Conservation (phyloP, 805 yeast genomes). For the Peterozyma xylosa region DNA sequence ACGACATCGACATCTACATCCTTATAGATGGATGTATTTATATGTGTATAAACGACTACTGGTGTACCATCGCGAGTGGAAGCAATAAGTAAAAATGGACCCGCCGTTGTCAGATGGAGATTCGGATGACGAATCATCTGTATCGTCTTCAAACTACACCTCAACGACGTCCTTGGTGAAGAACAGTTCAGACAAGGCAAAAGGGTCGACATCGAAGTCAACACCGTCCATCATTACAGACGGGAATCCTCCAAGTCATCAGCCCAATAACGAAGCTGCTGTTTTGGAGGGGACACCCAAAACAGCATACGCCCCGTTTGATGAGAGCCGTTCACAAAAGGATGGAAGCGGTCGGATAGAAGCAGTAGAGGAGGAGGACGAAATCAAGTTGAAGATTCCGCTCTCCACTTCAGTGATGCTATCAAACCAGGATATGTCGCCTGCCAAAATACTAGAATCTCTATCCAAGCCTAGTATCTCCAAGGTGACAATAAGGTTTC, state of each 20-base stretch:
- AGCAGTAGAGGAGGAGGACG: not conserved
- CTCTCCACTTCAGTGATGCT: conserved; percentile 20
- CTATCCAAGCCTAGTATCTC: conserved; percentile 11
- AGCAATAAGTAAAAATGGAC: conserved; percentile 6
- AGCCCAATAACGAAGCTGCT: not conserved
- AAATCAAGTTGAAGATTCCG: conserved; percentile 19
- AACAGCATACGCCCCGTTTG: not conserved
- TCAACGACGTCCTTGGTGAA: not conserved
- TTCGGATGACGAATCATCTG: conserved; percentile 6
- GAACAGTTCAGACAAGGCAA: not conserved
- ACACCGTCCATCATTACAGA: no score
- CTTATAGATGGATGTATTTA: no score
- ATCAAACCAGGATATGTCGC: conserved; percentile 14
- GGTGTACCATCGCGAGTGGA: not conserved
- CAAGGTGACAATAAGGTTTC: conserved; percentile 45
- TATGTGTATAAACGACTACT: no score
- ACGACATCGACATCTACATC: no score
- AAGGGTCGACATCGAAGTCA: not conserved
- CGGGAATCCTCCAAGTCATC: no score
- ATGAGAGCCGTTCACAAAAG: not conserved
- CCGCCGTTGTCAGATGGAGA: conserved; percentile 13
- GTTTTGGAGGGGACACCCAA: not conserved
- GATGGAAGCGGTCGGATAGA: not conserved
- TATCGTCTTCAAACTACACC: not conserved
- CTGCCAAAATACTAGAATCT: conserved; percentile 12